phyloP scores from a whole-genome alignment of 2,329 filamentous ascomycete genomes.

The Ascochyta koolunga region DNA sequence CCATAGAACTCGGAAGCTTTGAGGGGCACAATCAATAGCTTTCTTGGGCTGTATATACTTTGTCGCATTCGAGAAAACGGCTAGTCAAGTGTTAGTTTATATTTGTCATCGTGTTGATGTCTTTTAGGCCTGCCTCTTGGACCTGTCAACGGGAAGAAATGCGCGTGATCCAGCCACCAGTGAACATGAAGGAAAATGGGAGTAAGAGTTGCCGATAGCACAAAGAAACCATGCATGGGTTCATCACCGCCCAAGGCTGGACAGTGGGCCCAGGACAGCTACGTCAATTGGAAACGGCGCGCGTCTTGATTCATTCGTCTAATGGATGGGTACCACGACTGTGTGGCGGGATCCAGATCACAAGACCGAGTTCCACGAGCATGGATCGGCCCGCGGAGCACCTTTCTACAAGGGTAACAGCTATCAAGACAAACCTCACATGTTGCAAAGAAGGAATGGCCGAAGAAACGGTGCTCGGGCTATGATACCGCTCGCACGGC shows the following conservation, averaged over 20 bases:
- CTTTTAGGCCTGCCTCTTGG: not conserved
- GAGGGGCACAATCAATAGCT: not conserved
- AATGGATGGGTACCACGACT: not conserved
- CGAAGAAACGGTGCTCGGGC: no score
- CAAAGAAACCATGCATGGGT: not conserved
- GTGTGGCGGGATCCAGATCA: slow-evolving; percentile 5
- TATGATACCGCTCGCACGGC: no score
- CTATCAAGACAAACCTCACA: no score
- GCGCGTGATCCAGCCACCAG: slow-evolving; percentile 1
- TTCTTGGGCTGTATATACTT: not conserved
- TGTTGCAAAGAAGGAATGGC: no score
- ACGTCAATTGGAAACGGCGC: not conserved
- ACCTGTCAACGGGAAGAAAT: not conserved
- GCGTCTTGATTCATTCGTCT: not conserved
- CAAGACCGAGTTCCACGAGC: not conserved
- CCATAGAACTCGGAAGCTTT: not conserved
- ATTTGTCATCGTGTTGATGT: slow-evolving; percentile 9
- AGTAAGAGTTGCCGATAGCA: not conserved
- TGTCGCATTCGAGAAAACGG: not conserved
- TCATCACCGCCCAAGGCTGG: not conserved
- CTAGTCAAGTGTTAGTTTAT: not conserved
- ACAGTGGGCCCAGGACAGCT: not conserved
- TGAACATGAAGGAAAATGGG: not conserved
- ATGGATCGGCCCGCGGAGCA: slow-evolving; percentile 1
- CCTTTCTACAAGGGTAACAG: not conserved